These are phyloP conservation scores for Apodospora peruviana DNA, from an alignment of 495 filamentous ascomycete species.

Conservation along the genomic window DNA sequence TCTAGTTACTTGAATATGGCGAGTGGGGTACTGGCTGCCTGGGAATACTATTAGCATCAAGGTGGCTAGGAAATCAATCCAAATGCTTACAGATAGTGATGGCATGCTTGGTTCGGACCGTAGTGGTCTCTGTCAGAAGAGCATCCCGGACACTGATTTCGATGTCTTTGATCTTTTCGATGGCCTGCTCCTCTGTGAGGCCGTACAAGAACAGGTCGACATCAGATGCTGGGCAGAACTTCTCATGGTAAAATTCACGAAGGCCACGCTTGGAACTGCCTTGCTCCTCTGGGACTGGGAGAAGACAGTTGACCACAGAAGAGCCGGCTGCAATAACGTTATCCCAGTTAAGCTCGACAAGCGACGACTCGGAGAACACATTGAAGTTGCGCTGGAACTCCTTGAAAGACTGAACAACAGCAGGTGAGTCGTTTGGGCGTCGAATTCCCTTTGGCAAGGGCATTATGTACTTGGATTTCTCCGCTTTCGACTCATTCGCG, in stretches of 20 bases:
- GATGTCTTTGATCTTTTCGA: constrained; percentile 78
- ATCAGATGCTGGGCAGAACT: constrained; percentile 74
- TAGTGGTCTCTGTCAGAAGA: constrained; percentile 69
- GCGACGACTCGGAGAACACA: constrained; percentile 65
- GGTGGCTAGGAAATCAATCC: background rate
- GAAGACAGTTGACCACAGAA: constrained; percentile 65
- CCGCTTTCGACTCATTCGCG: constrained; percentile 49
- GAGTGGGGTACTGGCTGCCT: constrained; percentile 72
- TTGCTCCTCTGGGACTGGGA: constrained; percentile 64
- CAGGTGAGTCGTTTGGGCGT: constrained; percentile 53
- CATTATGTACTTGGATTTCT: constrained; percentile 66
- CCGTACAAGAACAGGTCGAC: constrained; percentile 82
- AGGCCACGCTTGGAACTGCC: constrained; percentile 57
- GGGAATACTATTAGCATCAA: constrained; percentile 1
- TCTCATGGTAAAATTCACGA: constrained; percentile 72
- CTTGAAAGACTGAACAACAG: constrained; percentile 55
- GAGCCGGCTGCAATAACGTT: constrained; percentile 75
- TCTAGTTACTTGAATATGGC: constrained; percentile 57
- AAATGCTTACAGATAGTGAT: constrained; percentile 59
- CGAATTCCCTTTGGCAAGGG: constrained; percentile 53
- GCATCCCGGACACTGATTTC: constrained; percentile 63
- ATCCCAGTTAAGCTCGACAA: constrained; percentile 63
- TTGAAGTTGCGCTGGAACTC: constrained; percentile 73
- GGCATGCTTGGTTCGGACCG: constrained; percentile 73
- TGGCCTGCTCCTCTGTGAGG: constrained; percentile 62